Base-by-base conservation (phyloP, 108 stramenopile genomes). In the Cylindrotheca fusiformis region DNA sequence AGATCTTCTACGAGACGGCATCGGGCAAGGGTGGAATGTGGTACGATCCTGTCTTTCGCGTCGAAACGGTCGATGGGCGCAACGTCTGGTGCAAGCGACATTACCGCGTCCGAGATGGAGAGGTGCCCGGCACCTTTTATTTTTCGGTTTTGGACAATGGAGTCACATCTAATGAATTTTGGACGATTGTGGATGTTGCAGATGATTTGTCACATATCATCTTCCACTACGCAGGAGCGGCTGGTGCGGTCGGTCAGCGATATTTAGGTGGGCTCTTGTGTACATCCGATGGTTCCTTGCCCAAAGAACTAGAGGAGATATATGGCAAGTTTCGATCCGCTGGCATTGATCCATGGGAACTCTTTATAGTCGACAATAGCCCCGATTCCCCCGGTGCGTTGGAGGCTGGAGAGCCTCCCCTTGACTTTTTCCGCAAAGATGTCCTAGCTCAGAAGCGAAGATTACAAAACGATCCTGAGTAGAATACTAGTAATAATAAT, bases 21-120 rank as follows among this genome's bases (percentile, higher is more conserved):
- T 77, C 65, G 66, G 76, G 72, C 45, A 83, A 80, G 3, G 62
- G 76, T 27, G 68, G 61, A 58, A 59, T 96, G 67, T 97, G 97
- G 97, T 98, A 98, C 69, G 96, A 98, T 79, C 97, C 97, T 12
- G 91, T 97, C 2, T 98, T 98, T 72, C 80, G 92, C 32, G 97
- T 98, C 12, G 85, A 95, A 63, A 96, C 94, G 19, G 67, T 97
- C 28, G 94, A 98, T 65, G 94, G 93, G n/a, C 64, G 90, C 18
- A 71, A 87, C 65, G 88, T 97, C 0, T 93, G 96, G 92, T 82
- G 90, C 12, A 78, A 81, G 69, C 79, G 95, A 31, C 97, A 96
- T 63, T 96, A 96, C 69, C 58, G 68, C 18, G 88, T 83, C 4
- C 54, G 82, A 52, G 68, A 82, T 60, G 86, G 67, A 24, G 25